Conservation (phyloP, 2,329 filamentous ascomycete genomes). For the Colletotrichum eleusines region DNA sequence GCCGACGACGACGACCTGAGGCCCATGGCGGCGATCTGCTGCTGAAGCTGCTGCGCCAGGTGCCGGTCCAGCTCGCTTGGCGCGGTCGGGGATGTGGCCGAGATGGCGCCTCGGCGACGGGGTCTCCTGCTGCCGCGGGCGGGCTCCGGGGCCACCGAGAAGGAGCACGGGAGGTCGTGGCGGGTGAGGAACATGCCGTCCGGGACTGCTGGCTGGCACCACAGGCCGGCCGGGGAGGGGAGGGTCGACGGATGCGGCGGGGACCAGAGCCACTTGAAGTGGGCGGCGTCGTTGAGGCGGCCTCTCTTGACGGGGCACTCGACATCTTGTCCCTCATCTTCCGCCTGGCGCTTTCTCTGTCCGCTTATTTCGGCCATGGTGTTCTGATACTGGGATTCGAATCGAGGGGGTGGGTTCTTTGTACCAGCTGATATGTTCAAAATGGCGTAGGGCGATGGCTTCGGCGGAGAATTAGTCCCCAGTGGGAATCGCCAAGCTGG, state of each 20-base stretch:
- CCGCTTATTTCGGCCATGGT: slow-evolving; percentile 27
- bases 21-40: slow-evolving; percentile 31
- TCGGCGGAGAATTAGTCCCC: too few species aligned
- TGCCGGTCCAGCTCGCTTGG: slow-evolving; percentile 26
- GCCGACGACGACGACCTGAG: slow-evolving; percentile 16
- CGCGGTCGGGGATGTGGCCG: slow-evolving; percentile 22
- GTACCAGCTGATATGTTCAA: too few species aligned
- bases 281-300: background rate
- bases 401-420: background rate
- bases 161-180: slow-evolving; percentile 21
- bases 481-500: background rate
- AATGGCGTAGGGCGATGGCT: too few species aligned
- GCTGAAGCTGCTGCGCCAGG: slow-evolving; percentile 33
- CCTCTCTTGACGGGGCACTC: slow-evolving; percentile 16
- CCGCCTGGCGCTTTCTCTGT: slow-evolving; percentile 31
- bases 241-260: background rate
- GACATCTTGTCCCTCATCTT: slow-evolving; percentile 12
- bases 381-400: slow-evolving; percentile 13
- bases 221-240: slow-evolving; percentile 13
- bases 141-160: slow-evolving; percentile 23
- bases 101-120: slow-evolving; percentile 37
- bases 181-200: slow-evolving; percentile 21
- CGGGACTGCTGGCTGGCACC: slow-evolving; percentile 19
- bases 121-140: background rate
- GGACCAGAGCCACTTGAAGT: slow-evolving; percentile 34